Percentiles rank a stretch among this genome's conserved stretches.
Evolutionary conservation across 106 monocot species (phyloP).

Genomic region (Iris macrosiphon): DNA sequence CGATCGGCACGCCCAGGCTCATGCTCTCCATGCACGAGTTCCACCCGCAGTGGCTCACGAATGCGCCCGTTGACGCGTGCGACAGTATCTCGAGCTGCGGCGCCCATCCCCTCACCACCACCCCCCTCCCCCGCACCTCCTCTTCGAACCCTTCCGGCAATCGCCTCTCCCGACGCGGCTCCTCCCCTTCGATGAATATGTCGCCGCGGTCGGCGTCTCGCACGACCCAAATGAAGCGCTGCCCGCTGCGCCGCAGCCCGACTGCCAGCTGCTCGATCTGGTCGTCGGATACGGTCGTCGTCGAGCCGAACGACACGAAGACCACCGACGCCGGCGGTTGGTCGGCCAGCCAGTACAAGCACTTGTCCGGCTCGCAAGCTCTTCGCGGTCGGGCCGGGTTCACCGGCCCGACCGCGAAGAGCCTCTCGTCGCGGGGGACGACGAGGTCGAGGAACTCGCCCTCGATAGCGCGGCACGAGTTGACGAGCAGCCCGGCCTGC

Average conservation of each 20-base stretch:
- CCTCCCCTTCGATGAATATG: neutral
- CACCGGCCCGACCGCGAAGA: slow-evolving; percentile 7
- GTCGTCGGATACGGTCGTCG: slow-evolving; percentile 8
- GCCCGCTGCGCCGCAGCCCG: slow-evolving; percentile 15
- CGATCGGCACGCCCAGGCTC: slow-evolving; percentile 13
- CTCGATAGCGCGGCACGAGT: slow-evolving; percentile 5
- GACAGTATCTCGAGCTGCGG: neutral
- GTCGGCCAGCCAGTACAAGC: slow-evolving; percentile 18
- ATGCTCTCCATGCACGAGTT: slow-evolving; percentile 37
- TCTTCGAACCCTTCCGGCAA: neutral
- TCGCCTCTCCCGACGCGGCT: neutral
- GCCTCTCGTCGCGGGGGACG: neutral
- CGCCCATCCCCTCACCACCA: slow-evolving; percentile 4
- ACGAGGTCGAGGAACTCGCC: slow-evolving; percentile 2
- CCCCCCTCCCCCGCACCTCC: neutral
- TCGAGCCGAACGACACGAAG: slow-evolving; percentile 26
- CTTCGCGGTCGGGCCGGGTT: neutral
- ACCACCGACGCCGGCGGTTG: slow-evolving; percentile 23
- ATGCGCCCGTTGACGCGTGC: slow-evolving; percentile 27
- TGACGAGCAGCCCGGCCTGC: slow-evolving; percentile 21
- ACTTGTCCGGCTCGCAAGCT: neutral
- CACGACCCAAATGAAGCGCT: slow-evolving; percentile 25
- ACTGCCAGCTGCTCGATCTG: slow-evolving; percentile 13
- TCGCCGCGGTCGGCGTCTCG: slow-evolving; percentile 14
- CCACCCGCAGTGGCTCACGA: slow-evolving; percentile 82